Evolutionary conservation across 1,139 yeast species (phyloP).

Genomic region (Saccharomyces uvarum): DNA sequence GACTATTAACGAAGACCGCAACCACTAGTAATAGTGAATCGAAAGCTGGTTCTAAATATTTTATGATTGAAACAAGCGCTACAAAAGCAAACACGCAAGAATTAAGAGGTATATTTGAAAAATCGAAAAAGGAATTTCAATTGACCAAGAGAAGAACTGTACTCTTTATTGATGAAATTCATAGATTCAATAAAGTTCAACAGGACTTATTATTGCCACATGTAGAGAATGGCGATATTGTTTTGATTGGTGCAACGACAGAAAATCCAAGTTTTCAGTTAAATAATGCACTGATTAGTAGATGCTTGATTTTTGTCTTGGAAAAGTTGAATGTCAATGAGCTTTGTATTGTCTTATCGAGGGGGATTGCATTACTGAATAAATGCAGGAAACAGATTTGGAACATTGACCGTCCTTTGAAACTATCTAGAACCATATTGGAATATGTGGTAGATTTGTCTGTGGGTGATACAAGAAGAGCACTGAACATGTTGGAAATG

Average conservation of each 20-base stretch:
- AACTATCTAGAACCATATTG: constrained; percentile 49
- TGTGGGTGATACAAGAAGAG: constrained; percentile 84
- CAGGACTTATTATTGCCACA: constrained; percentile 79
- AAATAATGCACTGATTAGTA: constrained; percentile 77
- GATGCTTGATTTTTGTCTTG: constrained; percentile 82
- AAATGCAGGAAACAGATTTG: constrained; percentile 43
- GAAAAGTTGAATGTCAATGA: constrained; percentile 54
- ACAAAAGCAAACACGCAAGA: constrained; percentile 68
- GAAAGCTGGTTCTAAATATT: constrained; percentile 38
- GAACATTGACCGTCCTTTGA: constrained; percentile 35
- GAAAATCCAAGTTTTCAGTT: constrained; percentile 92
- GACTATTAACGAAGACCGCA: constrained; percentile 36
- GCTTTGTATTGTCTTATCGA: constrained; percentile 48
- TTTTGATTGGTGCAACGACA: constrained; percentile 89
- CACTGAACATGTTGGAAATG: constrained; percentile 67
- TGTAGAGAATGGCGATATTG: constrained; percentile 59
- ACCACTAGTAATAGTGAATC: constrained; percentile 15
- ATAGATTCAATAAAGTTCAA: constrained; percentile 79
- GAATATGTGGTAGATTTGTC: constrained; percentile 70
- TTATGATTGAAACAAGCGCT: constrained; percentile 81
- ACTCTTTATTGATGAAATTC: constrained; percentile 86
- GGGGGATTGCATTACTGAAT: constrained; percentile 59
- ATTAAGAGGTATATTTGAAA: constrained; percentile 63
- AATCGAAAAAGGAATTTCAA: constrained; percentile 59
- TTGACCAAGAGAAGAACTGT: constrained; percentile 67